Evolutionary conservation across 2,329 filamentous ascomycete species (phyloP), one percentile per base, ranked within the genome.

Genomic region (Lecanicillium sp.): DNA sequence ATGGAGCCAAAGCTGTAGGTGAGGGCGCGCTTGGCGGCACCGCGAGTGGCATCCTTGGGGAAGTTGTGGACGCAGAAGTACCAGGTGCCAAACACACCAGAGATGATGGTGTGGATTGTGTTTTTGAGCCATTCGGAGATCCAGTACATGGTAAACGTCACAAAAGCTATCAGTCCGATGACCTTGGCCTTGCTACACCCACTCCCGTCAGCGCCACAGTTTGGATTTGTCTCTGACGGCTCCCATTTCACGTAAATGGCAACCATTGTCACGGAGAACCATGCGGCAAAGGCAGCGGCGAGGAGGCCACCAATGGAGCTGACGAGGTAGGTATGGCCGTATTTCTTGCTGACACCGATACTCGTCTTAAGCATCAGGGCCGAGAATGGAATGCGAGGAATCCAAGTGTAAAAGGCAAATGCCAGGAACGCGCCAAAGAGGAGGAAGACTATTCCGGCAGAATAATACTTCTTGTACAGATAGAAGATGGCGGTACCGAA

Each of bases 1-100:
- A 96, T 92, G 47, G 85, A 92, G 13, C 90, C 90, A 44, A 95
- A 95, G 49, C 84, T 92, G 65, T 92, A 92, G 1, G 90, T 95
- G 45, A 92, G 68, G 1, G 88, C 78, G 12, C 90, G 78, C 50
- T 76, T 81, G 47, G 92, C 74, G 0, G 90, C 85, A n/a, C 86
- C 85, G 11, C 87, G 77, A 1, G 90, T 95, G 1, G 86, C 80
- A 9, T 80, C 80, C 45, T 75, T 80, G 20, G 89, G 87, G 52
- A 86, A 83, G 31, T 78, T 74, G 41, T 70, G 63, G 1, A 75
- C 61, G 46, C 76, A 83, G 57, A 94, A 95, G 65, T 94, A 96
- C 90, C 90, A 96, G 1, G 83, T 83, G 1, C 87, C 89, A 51
- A 94, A 95, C 1, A 95, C 80, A 1, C 90, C 89, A 0, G 87